Conservation (phyloP, 805 yeast species). For the Teunomyces aglyptinius region DNA sequence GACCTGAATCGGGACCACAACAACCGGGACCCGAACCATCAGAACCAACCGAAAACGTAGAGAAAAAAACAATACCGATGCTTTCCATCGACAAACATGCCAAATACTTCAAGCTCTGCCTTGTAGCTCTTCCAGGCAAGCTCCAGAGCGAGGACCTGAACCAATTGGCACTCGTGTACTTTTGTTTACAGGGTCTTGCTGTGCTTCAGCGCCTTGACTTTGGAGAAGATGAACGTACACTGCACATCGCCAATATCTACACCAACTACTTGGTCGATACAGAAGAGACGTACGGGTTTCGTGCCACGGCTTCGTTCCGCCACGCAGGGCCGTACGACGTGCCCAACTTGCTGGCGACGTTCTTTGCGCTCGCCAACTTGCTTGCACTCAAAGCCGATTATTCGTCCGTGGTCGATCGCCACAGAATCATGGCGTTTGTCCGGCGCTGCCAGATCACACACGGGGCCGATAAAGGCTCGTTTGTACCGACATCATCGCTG, state of each 20-base stretch:
- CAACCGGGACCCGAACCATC: too few species aligned
- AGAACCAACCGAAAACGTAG: background rate
- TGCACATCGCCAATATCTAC: constrained; percentile 45
- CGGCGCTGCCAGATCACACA: constrained; percentile 50
- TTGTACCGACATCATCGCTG: constrained; percentile 31
- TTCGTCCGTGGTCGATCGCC: constrained; percentile 25
- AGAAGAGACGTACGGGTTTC: constrained; percentile 46
- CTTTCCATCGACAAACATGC: constrained; percentile 28
- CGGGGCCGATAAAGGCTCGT: constrained; percentile 32
- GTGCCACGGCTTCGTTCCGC: constrained; percentile 54
- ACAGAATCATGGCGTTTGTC: constrained; percentile 59
- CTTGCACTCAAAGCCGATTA: constrained; percentile 49
- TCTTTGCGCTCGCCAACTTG: constrained; percentile 64
- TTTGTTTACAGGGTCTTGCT: constrained; percentile 62
- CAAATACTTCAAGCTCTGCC: constrained; percentile 50
- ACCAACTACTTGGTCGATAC: constrained; percentile 36
- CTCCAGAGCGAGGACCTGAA: constrained; percentile 67
- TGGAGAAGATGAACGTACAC: constrained; percentile 23
- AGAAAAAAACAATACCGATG: background rate
- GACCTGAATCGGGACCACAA: too few species aligned
- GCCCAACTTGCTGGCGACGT: constrained; percentile 71
- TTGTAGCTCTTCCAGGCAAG: constrained; percentile 52
- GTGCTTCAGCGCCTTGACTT: constrained; percentile 38
- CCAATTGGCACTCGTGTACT: constrained; percentile 66
- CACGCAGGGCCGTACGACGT: constrained; percentile 45